phyloP scores from a whole-genome alignment of 1,139 yeast species.

The Sugiyamaella xylanicola region DNA sequence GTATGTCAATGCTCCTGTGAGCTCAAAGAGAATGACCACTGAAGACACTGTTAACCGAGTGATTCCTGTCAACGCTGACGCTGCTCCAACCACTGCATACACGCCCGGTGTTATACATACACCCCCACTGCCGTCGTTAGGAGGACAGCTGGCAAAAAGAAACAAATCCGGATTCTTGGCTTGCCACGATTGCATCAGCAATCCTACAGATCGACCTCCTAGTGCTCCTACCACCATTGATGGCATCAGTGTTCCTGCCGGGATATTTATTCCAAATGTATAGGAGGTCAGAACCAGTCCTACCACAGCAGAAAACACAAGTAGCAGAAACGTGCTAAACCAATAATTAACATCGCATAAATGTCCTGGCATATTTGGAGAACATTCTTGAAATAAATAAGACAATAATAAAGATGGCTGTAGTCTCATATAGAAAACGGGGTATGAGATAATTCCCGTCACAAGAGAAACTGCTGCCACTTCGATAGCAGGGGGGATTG shows the following conservation, averaged over 20 bases:
- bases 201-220: slow-evolving; percentile 68
- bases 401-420: slow-evolving; percentile 60
- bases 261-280: slow-evolving; percentile 65
- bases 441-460: slow-evolving; percentile 60
- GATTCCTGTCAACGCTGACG: slow-evolving; percentile 90
- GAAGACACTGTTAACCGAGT: slow-evolving; percentile 91
- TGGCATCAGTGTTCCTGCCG: slow-evolving; percentile 79
- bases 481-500: slow-evolving; percentile 46
- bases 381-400: slow-evolving; percentile 66
- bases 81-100: slow-evolving; percentile 96
- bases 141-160: slow-evolving; percentile 42
- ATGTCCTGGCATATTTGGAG: slow-evolving; percentile 36
- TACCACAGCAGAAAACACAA: slow-evolving; percentile 52
- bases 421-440: slow-evolving; percentile 55
- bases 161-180: slow-evolving; percentile 34
- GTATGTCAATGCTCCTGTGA: slow-evolving; percentile 89
- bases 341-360: slow-evolving; percentile 43
- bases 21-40: slow-evolving; percentile 92
- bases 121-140: slow-evolving; percentile 49
- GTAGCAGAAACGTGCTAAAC: slow-evolving; percentile 36
- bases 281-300: slow-evolving; percentile 63
- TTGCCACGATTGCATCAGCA: slow-evolving; percentile 48
- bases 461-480: slow-evolving; percentile 51
- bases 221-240: slow-evolving; percentile 71
- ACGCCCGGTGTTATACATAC: slow-evolving; percentile 86